Percentiles rank a stretch among this genome's conserved stretches.
phyloP scores from a whole-genome alignment of 2,329 filamentous ascomycete species.

The Stachybotrys chartarum region DNA sequence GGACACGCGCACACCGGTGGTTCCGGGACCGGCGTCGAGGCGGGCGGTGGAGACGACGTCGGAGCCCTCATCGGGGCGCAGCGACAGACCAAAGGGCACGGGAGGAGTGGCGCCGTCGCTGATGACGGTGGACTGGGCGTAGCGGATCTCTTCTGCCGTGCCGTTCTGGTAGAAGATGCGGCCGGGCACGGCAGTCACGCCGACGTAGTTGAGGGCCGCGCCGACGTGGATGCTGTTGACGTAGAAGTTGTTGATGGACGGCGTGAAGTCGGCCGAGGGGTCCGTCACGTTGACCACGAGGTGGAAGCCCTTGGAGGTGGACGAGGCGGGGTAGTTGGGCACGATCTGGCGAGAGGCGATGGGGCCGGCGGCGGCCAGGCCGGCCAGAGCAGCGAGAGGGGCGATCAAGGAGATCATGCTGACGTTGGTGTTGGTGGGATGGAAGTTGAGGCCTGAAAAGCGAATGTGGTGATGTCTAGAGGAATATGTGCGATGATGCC shows the following conservation, averaged over 20 bases:
- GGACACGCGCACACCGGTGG: constrained; percentile 21
- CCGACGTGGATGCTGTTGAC: constrained; percentile 33
- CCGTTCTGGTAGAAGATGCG: constrained; percentile 41
- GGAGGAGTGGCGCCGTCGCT: constrained; percentile 29
- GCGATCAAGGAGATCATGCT: background rate
- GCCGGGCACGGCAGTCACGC: constrained; percentile 15
- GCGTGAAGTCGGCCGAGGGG: constrained; percentile 23
- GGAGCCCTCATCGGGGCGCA: constrained; percentile 16
- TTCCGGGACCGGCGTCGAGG: constrained; percentile 23
- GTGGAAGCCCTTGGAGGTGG: constrained; percentile 22
- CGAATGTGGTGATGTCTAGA: background rate
- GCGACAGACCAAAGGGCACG: constrained; percentile 27
- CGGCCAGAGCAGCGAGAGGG: background rate
- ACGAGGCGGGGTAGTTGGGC: constrained; percentile 6
- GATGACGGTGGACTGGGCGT: constrained; percentile 21
- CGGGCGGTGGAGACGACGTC: constrained; percentile 17
- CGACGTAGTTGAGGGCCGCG: constrained; percentile 29
- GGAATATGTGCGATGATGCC: too few relatives aligned
- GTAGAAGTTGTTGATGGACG: constrained; percentile 28
- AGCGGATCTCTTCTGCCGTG: constrained; percentile 25
- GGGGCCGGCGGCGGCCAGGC: constrained; percentile 13
- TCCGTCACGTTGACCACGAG: constrained; percentile 36
- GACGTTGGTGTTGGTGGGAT: background rate
- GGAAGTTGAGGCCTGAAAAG: background rate
- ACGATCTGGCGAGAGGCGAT: constrained; percentile 1